Evolutionary conservation across 2,329 filamentous ascomycete genomes (phyloP), one percentile per base, ranked within the genome.

Genomic region (Penicillium sp.): DNA sequence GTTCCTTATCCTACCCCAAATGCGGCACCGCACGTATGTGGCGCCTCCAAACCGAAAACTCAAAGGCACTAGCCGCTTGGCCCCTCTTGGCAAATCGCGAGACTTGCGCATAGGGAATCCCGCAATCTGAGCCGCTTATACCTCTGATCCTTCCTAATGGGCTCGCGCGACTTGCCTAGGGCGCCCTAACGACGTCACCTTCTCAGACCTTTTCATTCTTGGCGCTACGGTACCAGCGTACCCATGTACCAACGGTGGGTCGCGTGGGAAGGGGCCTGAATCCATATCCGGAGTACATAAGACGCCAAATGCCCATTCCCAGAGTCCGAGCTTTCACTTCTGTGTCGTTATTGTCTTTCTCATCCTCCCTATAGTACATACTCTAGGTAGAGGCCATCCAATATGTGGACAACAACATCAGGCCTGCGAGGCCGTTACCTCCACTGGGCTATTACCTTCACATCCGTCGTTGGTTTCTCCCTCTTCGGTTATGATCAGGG

Each of bases 391-490:
- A 42, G 37, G 18, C 12, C 25, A 22, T 8, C 25, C 62, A 68
- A 62, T 18, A 71, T 71, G 69, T 70, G 68, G 69, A 71, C 69
- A 33, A 61, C 59, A 40, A 70, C 68, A 31, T 55, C 33, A 37
- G 69, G 69, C 51, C 53, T 70, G 15, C 54, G 58, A 56, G 69
- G 69, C 63, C 55, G 58, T 40, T 64, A 49, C 49, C 59, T 61
- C 52, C 59, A 54, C 43, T 11, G 57, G 7, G 54, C 51, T 35
- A 61, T 70, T 56, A 72, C 69, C 51, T 51, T 71, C 27, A 67
- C 64, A n/a, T 67, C 68, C 42, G 67, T 70, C n/a, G 51, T 67
- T 27, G 83, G 82, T 15, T 85, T 86, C 72, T 72, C 84, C 7
- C 79, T 85, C 23, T 72, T 72, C 57, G 71, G 71, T 47, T 73